Evolutionary conservation across 331 rosid genomes (phyloP).

Genomic region (Rosa hybrid): DNA sequence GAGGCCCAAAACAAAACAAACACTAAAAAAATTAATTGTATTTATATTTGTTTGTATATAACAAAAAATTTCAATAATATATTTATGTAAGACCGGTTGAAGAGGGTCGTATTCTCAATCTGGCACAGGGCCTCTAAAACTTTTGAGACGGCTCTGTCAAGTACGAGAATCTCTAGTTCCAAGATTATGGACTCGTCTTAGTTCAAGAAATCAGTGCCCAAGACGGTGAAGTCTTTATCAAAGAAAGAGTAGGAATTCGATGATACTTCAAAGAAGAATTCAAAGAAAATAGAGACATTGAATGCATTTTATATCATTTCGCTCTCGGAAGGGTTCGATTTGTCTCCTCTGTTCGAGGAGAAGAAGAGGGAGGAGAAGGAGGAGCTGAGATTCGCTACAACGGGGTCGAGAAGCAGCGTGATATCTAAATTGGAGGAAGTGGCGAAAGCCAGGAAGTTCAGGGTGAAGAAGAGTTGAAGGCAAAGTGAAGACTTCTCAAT

Average conservation of each 20-base stretch:
- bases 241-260: constrained; percentile 43
- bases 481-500: too few relatives aligned
- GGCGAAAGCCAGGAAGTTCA: constrained; percentile 63
- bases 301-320: constrained; percentile 90
- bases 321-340: constrained; percentile 69
- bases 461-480: constrained; percentile 55
- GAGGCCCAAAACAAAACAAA: too few relatives aligned
- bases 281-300: constrained; percentile 45
- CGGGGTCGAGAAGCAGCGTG: constrained; percentile 82
- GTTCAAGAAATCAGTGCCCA: constrained; percentile 70
- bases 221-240: background rate
- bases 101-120: too few relatives aligned
- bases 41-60: too few relatives aligned
- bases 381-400: constrained; percentile 86
- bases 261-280: constrained; percentile 19
- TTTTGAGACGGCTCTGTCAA: too few relatives aligned
- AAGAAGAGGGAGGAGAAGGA: too few relatives aligned
- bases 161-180: constrained; percentile 43
- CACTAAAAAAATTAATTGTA: too few relatives aligned
- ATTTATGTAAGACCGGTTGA: too few relatives aligned
- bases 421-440: constrained; percentile 80
- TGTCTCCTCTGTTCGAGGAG: constrained; percentile 81
- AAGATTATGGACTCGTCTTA: constrained; percentile 75
- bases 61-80: too few relatives aligned
- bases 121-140: too few relatives aligned